phyloP scores from a whole-genome alignment of 306 rosid genomes.

The Fragaria nilgerrensis region DNA sequence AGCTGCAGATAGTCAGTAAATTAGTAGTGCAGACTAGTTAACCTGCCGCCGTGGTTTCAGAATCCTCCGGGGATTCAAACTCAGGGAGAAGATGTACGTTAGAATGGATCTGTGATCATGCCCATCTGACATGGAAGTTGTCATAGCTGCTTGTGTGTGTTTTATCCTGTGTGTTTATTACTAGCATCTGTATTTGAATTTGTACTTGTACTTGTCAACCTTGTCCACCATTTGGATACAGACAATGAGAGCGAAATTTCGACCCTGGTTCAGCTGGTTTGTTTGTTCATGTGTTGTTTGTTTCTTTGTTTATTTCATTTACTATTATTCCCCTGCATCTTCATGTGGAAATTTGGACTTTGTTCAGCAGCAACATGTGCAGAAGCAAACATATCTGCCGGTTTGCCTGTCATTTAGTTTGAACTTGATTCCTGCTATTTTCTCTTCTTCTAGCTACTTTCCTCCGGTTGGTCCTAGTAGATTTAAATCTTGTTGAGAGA shows the following conservation, averaged over 20 bases:
- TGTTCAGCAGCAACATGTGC: constrained; percentile 10
- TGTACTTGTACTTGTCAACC: constrained; percentile 10
- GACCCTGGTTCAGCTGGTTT: neutral
- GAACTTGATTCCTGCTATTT: neutral
- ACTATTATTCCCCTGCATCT: neutral
- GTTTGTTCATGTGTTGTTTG: neutral
- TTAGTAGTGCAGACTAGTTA: neutral
- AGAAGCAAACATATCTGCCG: neutral
- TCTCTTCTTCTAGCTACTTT: neutral
- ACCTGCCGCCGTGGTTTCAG: neutral
- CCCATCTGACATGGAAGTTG: neutral
- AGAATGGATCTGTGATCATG: constrained; percentile 22
- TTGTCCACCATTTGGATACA: constrained; percentile 7
- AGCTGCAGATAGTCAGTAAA: constrained; percentile 26
- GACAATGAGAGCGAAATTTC: neutral
- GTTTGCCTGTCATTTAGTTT: neutral
- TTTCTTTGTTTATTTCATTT: neutral
- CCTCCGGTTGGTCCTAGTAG: neutral
- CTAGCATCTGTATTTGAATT: constrained; percentile 7
- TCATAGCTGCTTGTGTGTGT: constrained; percentile 29
- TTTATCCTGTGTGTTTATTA: constrained; percentile 8
- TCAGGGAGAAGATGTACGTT: constrained; percentile 5
- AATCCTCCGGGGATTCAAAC: constrained; percentile 5
- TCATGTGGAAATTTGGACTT: neutral
- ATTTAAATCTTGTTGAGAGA: neutral